These are phyloP conservation scores for Centella asiatica DNA, from an alignment of 129 eudicot genomes.

Conservation along the genomic window DNA sequence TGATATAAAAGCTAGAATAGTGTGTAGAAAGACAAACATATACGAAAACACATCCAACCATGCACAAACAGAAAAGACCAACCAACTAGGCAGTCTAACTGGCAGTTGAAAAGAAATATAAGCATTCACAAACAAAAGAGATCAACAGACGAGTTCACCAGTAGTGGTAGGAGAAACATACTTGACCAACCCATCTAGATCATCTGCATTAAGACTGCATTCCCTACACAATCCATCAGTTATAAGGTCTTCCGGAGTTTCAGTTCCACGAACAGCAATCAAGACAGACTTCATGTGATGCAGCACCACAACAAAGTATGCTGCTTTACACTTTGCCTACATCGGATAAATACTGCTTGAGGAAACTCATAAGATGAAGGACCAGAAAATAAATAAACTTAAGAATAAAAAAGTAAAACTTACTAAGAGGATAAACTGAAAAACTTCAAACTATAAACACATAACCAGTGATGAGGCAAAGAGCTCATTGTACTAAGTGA, in stretches of 20 bases:
- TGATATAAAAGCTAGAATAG: background rate
- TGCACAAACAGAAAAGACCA: background rate
- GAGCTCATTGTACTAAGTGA: too few relatives aligned
- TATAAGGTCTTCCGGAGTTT: slow-evolving; percentile 74
- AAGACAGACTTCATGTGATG: slow-evolving; percentile 47
- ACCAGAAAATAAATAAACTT: background rate
- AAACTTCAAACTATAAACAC: background rate
- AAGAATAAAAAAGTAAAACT: too few relatives aligned
- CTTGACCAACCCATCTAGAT: slow-evolving; percentile 51
- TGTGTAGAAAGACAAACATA: background rate
- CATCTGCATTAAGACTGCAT: slow-evolving; percentile 43
- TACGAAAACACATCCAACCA: background rate
- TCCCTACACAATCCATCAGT: slow-evolving; percentile 70
- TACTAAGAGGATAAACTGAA: background rate
- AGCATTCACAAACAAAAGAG: background rate
- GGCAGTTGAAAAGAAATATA: too few relatives aligned
- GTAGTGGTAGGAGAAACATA: slow-evolving; percentile 18
- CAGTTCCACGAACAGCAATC: slow-evolving; percentile 68
- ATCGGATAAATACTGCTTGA: background rate
- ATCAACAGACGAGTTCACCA: background rate
- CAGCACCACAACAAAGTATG: slow-evolving; percentile 62
- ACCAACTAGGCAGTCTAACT: too few relatives aligned
- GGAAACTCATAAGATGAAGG: background rate
- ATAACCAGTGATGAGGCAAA: too few relatives aligned
- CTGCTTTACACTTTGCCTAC: slow-evolving; percentile 63